phyloP scores from a whole-genome alignment of 2,329 filamentous ascomycete species.

The Colletotrichum neosansevieriae region DNA sequence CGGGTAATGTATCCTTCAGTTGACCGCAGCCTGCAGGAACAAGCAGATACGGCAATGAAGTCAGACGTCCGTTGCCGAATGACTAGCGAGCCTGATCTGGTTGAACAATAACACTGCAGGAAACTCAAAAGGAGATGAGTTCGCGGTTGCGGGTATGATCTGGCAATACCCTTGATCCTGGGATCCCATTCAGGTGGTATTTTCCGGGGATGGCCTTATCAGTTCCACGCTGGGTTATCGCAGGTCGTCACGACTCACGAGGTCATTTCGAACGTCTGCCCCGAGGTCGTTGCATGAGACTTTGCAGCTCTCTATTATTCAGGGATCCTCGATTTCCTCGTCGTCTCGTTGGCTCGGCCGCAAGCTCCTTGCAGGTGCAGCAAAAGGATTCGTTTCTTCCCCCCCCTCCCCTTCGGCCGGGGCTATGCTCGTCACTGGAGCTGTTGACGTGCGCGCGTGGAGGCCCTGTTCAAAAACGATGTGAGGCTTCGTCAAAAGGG shows the following conservation, averaged over 20 bases:
- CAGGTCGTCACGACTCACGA: slow-evolving; percentile 22
- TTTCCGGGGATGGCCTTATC: slow-evolving; percentile 35
- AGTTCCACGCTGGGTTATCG: slow-evolving; percentile 14
- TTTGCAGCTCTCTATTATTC: background rate
- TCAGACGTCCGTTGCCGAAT: background rate
- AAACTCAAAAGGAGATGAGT: slow-evolving; percentile 36
- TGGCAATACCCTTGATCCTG: slow-evolving; percentile 29
- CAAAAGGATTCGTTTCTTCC: slow-evolving; percentile 13
- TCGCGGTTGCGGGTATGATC: slow-evolving; percentile 12
- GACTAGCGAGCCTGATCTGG: slow-evolving; percentile 7
- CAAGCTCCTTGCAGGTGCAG: slow-evolving; percentile 29
- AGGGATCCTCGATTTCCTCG: slow-evolving; percentile 18
- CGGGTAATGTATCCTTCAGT: slow-evolving; percentile 29
- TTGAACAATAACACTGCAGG: background rate
- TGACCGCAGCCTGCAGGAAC: slow-evolving; percentile 14
- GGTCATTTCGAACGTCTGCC: background rate
- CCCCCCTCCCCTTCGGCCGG: background rate
- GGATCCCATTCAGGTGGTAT: slow-evolving; percentile 34
- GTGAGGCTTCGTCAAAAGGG: slow-evolving; percentile 26
- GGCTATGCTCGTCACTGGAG: slow-evolving; percentile 4
- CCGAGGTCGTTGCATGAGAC: slow-evolving; percentile 11
- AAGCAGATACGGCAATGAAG: background rate
- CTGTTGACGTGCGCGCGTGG: slow-evolving; percentile 36
- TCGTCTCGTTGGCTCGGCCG: slow-evolving; percentile 18
- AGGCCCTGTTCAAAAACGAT: slow-evolving; percentile 24